Evolutionary conservation across 2,329 filamentous ascomycete genomes (phyloP), one percentile per base, ranked within the genome.

Genomic region (Calonectria naviculata): DNA sequence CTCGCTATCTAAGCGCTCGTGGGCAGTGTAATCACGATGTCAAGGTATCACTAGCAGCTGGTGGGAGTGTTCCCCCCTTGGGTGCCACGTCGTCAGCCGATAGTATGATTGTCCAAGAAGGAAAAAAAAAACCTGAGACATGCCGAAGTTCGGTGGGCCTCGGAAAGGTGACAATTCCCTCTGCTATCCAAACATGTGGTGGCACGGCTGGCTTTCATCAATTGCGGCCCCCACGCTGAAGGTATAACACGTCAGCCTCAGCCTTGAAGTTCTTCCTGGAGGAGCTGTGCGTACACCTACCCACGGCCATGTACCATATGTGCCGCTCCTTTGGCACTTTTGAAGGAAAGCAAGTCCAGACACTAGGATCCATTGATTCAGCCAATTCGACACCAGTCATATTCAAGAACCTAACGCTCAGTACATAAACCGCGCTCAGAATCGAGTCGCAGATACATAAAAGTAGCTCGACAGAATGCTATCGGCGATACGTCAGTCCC

Each of bases 41-140:
- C 47, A 75, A 78, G 1, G 81, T 91, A 36, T 84, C 87, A 34
- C 81, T 91, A 60, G 86, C 86, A 0, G 86, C 90, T 13, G 85
- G 85, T 65, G 86, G 89, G 5, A 89, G 89, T 13, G 88, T 88
- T 0, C 89, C 91, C 79, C 88, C 88, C 0, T 89, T 89, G 0
- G 84, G 84, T 6, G 89, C 88, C 0, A 83, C 85, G 2, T 86
- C 76, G 5, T 88, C 86, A 2, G 86, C 85, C 1, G 86, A 86
- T 12, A 85, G 86, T 9, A 81, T 92, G 19, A 84, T 91, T 3
- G 87, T 92, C 68, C 88, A 90, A 75, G 34, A 4, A 36, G 15
- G 21, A 82, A 92, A 3, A 82, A 83, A 1, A 81, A 84, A 42
- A n/a, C n/a, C 87, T 92, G 85, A 82, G 85, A 10, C 76, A 79